Evolutionary conservation across 1,139 yeast genomes (phyloP), one percentile per base, ranked within the genome.

Genomic region (Wickerhamomyces sp.): DNA sequence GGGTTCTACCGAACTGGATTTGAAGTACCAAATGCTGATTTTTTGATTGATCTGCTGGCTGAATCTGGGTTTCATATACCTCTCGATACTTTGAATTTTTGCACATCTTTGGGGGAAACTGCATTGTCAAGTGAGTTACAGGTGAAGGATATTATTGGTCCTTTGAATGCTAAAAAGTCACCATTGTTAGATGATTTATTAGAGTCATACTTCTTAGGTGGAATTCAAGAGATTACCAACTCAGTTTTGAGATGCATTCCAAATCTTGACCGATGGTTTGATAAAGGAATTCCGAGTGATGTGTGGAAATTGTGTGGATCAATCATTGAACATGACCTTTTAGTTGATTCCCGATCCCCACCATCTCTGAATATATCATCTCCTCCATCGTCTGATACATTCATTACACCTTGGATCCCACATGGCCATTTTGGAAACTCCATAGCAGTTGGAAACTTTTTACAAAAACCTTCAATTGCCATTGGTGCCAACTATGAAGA

Each of bases 181-280:
- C 80, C 81, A 0, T 47, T 71, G 10, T 49, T 73, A 28, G 60
- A 60, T 30, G 64, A 65, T 16, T 46, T 64, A 3, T 39, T 76
- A 12, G 76, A 73, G 35, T 60, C 58, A 20, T 77, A 77, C 44
- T 72, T 59, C 42, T 60, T 70, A 33, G 82, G 83, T 2, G 82
- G 82, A 0, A 40, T 74, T 7, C 60, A 64, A 17, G 80, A 75
- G 35, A 67, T 76, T 41, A 56, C 65, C 4, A 49, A 55, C 32
- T 61, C 76, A 1, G 59, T 67, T 3, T 45, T 58, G 7, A 52
- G 47, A 18, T 76, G 82, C 43, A 17, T 66, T 9, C 45, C 53
- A 3, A 55, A 55, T 6, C 48, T 76, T 25, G 47, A 63, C 14
- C 21, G 34, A 0, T 76, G 80, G 80, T 64, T 76, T 43, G 51